phyloP scores from a whole-genome alignment of 2,329 filamentous ascomycete genomes.

The Westerdykella sp. region DNA sequence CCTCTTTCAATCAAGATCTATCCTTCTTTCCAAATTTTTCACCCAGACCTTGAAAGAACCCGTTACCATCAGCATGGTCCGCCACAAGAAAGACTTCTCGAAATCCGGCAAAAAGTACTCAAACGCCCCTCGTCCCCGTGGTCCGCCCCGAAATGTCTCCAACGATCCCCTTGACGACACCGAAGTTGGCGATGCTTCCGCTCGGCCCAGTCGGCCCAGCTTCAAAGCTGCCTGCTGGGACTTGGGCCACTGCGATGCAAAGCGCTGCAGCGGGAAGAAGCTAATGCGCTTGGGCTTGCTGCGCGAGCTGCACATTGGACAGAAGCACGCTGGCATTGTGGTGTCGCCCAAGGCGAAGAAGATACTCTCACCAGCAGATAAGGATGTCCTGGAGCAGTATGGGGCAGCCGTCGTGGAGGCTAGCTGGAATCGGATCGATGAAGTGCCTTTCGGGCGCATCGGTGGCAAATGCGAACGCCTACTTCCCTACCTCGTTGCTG shows the following conservation, averaged over 20 bases:
- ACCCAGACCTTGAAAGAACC: too few relatives aligned
- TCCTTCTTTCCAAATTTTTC: too few relatives aligned
- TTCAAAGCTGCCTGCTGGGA: constrained; percentile 99
- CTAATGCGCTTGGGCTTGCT: constrained; percentile 89
- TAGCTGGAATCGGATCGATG: constrained; percentile 87
- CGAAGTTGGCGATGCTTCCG: constrained; percentile 16
- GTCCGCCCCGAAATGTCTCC: constrained; percentile 42
- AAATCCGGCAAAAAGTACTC: constrained; percentile 66
- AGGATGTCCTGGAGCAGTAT: constrained; percentile 72
- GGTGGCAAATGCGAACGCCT: constrained; percentile 83
- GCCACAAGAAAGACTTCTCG: constrained; percentile 87
- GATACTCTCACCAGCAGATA: constrained; percentile 76
- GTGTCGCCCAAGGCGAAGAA: constrained; percentile 92
- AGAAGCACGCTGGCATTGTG: constrained; percentile 86
- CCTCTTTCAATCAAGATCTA: too few relatives aligned
- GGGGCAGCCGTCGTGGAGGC: constrained; percentile 96
- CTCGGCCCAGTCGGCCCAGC: constrained; percentile 41
- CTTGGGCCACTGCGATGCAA: constrained; percentile 93
- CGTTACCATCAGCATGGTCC: constrained; percentile 59
- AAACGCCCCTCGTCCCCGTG: constrained; percentile 52
- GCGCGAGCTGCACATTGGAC: constrained; percentile 84
- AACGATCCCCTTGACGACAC: constrained; percentile 19
- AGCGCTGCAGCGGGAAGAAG: constrained; percentile 91
- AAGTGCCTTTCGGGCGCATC: constrained; percentile 86
- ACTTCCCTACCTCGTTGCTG: constrained; percentile 88